These are phyloP conservation scores for Globisporangium abappressorium DNA, from an alignment of 352 stramenopile genomes.

Conservation along the genomic window DNA sequence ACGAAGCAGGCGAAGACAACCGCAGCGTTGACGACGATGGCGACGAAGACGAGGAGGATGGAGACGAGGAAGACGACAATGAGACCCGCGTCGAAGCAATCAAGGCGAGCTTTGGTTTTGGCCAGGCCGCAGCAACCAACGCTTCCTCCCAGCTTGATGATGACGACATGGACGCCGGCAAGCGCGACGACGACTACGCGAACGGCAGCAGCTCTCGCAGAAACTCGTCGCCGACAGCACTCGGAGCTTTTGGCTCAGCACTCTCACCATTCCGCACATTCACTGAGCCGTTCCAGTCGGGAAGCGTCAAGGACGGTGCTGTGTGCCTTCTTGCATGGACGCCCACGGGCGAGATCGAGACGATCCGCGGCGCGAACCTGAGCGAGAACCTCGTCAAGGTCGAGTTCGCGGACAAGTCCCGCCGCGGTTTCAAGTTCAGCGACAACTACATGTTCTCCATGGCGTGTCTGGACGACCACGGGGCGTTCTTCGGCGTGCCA, in stretches of 20 bases:
- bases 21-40: slow-evolving; percentile 25
- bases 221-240: neutral
- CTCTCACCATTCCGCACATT: slow-evolving; percentile 31
- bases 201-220: neutral
- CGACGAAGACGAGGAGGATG: slow-evolving; percentile 32
- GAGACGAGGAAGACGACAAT: slow-evolving; percentile 42
- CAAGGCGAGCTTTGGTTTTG: slow-evolving; percentile 83
- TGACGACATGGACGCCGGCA: slow-evolving; percentile 13
- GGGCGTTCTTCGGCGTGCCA: slow-evolving; percentile 72
- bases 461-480: slow-evolving; percentile 63
- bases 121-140: slow-evolving; percentile 25
- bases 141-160: slow-evolving; percentile 18
- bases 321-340: slow-evolving; percentile 72
- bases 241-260: neutral
- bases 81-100: slow-evolving; percentile 76
- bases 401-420: slow-evolving; percentile 77
- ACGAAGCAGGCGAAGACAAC: slow-evolving; percentile 42
- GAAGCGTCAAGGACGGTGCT: slow-evolving; percentile 39
- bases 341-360: slow-evolving; percentile 75
- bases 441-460: slow-evolving; percentile 85
- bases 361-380: slow-evolving; percentile 59
- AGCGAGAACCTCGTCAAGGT: slow-evolving; percentile 80
- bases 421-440: slow-evolving; percentile 82
- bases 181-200: slow-evolving; percentile 1
- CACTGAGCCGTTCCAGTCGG: slow-evolving; percentile 67